Evolutionary conservation across 768 basidiomycete genomes (phyloP).

Genomic region (Pleurotus tuber-regium): DNA sequence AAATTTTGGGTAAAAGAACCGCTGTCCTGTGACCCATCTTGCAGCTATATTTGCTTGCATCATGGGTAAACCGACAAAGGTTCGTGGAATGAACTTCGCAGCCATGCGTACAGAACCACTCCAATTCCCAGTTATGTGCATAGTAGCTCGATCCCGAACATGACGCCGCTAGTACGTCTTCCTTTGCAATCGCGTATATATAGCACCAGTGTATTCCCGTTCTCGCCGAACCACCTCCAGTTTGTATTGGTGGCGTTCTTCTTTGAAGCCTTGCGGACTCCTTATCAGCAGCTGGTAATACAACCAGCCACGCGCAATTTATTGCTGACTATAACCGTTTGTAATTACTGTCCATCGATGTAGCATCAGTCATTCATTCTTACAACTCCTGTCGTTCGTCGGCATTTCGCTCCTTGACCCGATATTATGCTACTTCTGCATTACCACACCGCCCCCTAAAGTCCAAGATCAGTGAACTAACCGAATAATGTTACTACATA

Average conservation of each 20-base stretch:
- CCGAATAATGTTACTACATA: conserved; percentile 10
- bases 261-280: no score
- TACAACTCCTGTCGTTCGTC: no score
- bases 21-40: not conserved
- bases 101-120: conserved; percentile 3
- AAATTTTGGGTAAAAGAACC: not conserved
- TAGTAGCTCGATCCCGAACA: not conserved
- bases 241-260: no score
- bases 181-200: not conserved
- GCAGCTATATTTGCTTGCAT: not conserved
- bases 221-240: no score
- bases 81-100: not conserved
- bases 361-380: not conserved
- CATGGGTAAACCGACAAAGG: not conserved
- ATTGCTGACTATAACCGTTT: no score
- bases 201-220: not conserved
- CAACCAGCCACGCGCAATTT: not conserved
- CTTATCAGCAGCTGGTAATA: not conserved
- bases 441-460: no score
- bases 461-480: not conserved
- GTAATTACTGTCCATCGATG: no score
- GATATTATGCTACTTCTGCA: no score
- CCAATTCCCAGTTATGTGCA: not conserved
- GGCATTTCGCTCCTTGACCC: no score
- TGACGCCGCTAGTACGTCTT: not conserved